A percentile compares a stretch with the other conserved stretches of the same genome.
These are phyloP conservation scores for Russula vinacea DNA, from an alignment of 768 basidiomycete genomes.

Conservation along the genomic window DNA sequence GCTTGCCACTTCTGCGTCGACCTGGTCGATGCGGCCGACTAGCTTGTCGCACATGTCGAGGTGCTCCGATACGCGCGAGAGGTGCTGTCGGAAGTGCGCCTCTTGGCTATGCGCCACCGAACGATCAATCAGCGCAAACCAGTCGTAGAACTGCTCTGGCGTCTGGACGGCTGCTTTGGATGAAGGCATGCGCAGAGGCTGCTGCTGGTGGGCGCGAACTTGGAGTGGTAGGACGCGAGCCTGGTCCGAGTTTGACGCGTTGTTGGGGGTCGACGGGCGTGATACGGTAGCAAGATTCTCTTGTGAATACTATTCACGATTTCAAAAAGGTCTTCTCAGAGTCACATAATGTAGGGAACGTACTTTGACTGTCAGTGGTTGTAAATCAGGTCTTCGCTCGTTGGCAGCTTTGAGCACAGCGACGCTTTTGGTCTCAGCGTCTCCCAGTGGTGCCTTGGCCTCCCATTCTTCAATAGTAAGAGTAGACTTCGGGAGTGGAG, in stretches of 20 bases:
- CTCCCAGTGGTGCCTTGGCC: slow-evolving; percentile 67
- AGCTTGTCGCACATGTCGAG: slow-evolving; percentile 74
- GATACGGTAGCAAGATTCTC: slow-evolving; percentile 41
- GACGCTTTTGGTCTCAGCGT: slow-evolving; percentile 66
- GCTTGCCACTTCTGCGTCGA: slow-evolving; percentile 67
- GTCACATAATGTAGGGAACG: slow-evolving; percentile 23
- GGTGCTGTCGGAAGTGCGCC: slow-evolving; percentile 83
- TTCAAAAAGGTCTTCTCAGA: neutral
- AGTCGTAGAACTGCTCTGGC: slow-evolving; percentile 95
- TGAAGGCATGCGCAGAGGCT: slow-evolving; percentile 54
- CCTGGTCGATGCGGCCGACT: slow-evolving; percentile 64
- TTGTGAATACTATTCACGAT: slow-evolving; percentile 41
- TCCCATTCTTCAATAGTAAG: slow-evolving; percentile 92
- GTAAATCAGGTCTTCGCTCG: slow-evolving; percentile 55
- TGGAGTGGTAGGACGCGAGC: slow-evolving; percentile 36
- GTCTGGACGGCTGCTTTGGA: slow-evolving; percentile 76
- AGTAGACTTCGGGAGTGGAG: slow-evolving; percentile 41
- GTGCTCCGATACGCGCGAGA: slow-evolving; percentile 71
- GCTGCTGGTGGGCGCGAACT: slow-evolving; percentile 21
- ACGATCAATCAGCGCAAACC: slow-evolving; percentile 86
- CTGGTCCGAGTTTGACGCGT: slow-evolving; percentile 30
- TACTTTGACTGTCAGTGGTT: slow-evolving; percentile 60
- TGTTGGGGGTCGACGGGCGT: slow-evolving; percentile 48
- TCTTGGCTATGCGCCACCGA: slow-evolving; percentile 93
- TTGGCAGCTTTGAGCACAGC: slow-evolving; percentile 57